phyloP scores from a whole-genome alignment of 139 green algal genomes.

The Chlorella sp. region DNA sequence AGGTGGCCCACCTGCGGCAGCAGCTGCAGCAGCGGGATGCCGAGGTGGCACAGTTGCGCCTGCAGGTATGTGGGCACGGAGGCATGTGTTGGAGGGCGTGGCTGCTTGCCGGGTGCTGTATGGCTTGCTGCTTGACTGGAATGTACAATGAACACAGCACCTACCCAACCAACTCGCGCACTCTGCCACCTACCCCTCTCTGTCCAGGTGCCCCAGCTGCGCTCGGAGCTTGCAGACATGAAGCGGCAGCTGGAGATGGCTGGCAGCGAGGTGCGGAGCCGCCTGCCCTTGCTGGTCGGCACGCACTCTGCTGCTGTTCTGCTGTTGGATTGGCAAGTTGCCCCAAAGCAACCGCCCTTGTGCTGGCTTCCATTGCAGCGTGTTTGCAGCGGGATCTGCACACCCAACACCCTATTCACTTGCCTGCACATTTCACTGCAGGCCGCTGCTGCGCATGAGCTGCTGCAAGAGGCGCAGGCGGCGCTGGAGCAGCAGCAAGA shows the following conservation, averaged over 20 bases:
- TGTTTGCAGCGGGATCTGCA: too few species aligned
- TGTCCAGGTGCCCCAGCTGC: conserved; percentile 21
- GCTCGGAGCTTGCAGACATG: background rate
- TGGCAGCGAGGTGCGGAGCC: background rate
- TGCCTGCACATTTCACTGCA: background rate
- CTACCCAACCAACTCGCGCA: too few species aligned
- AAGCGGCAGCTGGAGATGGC: background rate
- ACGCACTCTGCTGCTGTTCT: too few species aligned
- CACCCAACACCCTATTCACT: background rate
- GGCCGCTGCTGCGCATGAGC: background rate
- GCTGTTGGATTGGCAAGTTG: too few species aligned
- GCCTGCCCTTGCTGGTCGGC: background rate
- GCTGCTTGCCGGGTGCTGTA: too few species aligned
- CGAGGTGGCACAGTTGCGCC: conserved; percentile 28
- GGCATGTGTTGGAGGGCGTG: too few species aligned
- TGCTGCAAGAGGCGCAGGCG: background rate
- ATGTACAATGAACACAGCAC: too few species aligned
- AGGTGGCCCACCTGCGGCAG: background rate
- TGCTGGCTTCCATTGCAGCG: too few species aligned
- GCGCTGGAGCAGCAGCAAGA: background rate
- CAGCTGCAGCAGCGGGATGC: conserved; percentile 22
- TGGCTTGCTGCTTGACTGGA: too few species aligned
- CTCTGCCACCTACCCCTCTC: too few species aligned
- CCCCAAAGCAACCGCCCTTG: too few species aligned
- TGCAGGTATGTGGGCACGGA: conserved; percentile 5